Base-by-base conservation (phyloP, 768 basidiomycete species). In the Termitomyces sp. region DNA sequence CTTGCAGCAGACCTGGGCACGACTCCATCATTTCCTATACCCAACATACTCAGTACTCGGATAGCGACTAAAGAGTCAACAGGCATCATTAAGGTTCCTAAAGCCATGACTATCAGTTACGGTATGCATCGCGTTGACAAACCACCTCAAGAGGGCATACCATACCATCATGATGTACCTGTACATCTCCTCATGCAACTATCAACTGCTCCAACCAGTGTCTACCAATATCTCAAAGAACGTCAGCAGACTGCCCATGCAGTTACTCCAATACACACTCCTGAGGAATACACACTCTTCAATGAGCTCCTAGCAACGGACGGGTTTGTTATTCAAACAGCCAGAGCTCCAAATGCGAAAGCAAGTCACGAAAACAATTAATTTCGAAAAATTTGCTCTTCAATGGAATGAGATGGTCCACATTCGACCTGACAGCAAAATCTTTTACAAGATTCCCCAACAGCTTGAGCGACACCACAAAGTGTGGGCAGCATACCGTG, bases 201-300 rank as follows among this genome's bases (percentile, higher is more conserved):
- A 3, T 54, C 31, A 0, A 54, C 42, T 7, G 5, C 54, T 37
- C 27, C 5, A 6, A 34, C 7, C 12, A 55, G 29, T 44, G 32
- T 44, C 11, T 56, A 56, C 21, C 6, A 42, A 8, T 56, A 43
- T 32, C n/a, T 56, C 6, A 14, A 10, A 14, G 19, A 34, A 29
- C 6, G 5, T 8, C 40, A 56, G n/a, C 27, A 43, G 5, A 50
- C 55, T 11, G 14, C 4, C 8, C 14, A 23, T 41, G 29, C 48
- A 2, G 55, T 56, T 6, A 41, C 45, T 14, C 55, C 55, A 34
- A 48, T 48, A 21, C 55, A 56, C 25, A 56, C 46, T 14, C 10
- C 17, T 0, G 38, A 37, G 10, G 47, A 56, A n/a, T 50, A 31
- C 10, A 9, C 21, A 5, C 41, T 56, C 11, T 56, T 49, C 29